phyloP scores from a whole-genome alignment of 352 stramenopile species.

The Lagenidium giganteum region DNA sequence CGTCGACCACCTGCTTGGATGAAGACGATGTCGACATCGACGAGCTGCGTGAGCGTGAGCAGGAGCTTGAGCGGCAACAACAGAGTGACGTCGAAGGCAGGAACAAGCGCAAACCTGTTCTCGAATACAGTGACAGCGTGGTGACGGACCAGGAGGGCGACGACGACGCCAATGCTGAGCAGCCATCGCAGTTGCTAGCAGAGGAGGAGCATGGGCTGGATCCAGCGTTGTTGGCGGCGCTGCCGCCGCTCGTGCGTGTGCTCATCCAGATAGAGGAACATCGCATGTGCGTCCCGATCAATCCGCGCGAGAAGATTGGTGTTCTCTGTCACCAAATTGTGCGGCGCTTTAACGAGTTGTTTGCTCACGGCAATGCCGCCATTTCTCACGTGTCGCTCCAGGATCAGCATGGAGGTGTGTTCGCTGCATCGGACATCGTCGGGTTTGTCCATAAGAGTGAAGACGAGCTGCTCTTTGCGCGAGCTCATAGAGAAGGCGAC shows the following conservation, averaged over 20 bases:
- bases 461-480: conserved; percentile 25
- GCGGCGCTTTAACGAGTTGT: conserved; percentile 57
- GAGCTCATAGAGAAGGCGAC: conserved; percentile 7
- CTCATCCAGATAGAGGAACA: conserved; percentile 50
- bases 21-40: neutral
- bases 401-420: conserved; percentile 47
- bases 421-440: conserved; percentile 40
- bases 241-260: conserved; percentile 40
- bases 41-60: conserved; percentile 1
- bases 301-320: conserved; percentile 33
- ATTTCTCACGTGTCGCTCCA: conserved; percentile 45
- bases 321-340: conserved; percentile 49
- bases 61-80: too few species aligned
- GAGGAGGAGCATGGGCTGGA: conserved; percentile 1
- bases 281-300: conserved; percentile 50
- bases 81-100: too few species aligned
- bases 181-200: too few species aligned
- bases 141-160: too few species aligned
- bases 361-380: conserved; percentile 16
- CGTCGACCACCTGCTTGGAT: neutral
- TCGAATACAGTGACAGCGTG: too few species aligned
- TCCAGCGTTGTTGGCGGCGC: conserved; percentile 12
- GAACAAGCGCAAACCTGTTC: too few species aligned
- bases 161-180: too few species aligned
- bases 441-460: conserved; percentile 22